Percentiles rank a stretch among this genome's conserved stretches.
Conservation (phyloP, 78 protist genomes). For the Dictyostelium discoideum region DNA sequence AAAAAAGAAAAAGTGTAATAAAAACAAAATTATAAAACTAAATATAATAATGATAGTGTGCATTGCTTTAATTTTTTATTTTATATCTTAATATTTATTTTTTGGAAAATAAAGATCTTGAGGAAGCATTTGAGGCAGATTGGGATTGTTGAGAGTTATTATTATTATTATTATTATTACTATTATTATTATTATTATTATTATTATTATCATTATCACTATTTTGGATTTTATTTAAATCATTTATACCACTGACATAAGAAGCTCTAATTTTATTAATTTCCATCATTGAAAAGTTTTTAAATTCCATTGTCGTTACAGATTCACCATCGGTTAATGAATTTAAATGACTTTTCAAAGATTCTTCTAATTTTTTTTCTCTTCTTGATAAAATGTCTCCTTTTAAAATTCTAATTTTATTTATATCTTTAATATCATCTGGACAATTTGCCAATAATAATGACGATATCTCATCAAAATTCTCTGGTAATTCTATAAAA, state of each 20-base stretch:
- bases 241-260: conserved; percentile 15
- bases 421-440: conserved; percentile 29
- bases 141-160: not conserved
- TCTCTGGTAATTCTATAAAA: conserved; percentile 20
- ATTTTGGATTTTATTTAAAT: conserved; percentile 4
- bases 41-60: not conserved
- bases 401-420: not conserved
- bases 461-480: conserved; percentile 55
- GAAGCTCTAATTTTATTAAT: conserved; percentile 36
- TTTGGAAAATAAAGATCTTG: not conserved
- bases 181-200: too few species aligned
- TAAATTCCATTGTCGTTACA: not conserved
- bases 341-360: not conserved
- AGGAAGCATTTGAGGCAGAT: not conserved
- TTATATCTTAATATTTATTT: not conserved
- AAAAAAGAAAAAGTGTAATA: not conserved
- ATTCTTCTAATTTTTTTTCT: conserved; percentile 25
- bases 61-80: not conserved
- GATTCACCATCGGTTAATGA: not conserved
- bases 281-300: conserved; percentile 52
- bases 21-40: not conserved
- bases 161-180: too few species aligned
- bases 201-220: not conserved
- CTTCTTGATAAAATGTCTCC: conserved; percentile 28
- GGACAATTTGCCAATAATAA: conserved; percentile 22